Conservation (phyloP, 192 early-diverging fungal genomes). For the Gamsiella multidivaricata region DNA sequence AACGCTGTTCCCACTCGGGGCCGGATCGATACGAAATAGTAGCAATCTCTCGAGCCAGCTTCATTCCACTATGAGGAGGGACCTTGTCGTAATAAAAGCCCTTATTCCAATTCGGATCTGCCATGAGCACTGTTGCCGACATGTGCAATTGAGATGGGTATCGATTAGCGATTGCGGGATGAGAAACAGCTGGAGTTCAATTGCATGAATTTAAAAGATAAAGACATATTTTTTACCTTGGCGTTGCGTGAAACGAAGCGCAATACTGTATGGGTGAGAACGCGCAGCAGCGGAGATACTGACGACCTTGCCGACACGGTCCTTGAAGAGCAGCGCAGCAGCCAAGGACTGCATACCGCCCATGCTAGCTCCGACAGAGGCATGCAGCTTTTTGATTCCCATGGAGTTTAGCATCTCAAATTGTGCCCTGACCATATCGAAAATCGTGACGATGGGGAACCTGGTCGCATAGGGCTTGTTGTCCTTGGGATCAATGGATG, state of each 20-base stretch:
- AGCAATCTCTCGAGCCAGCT: slow-evolving; percentile 93
- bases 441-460: slow-evolving; percentile 93
- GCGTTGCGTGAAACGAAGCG: slow-evolving; percentile 90
- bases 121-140: slow-evolving; percentile 91
- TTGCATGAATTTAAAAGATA: not conserved
- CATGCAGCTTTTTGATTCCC: slow-evolving; percentile 84
- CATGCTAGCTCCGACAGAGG: slow-evolving; percentile 94
- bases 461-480: slow-evolving; percentile 84
- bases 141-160: no score
- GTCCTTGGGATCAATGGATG: slow-evolving; percentile 81
- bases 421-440: slow-evolving; percentile 98
- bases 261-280: slow-evolving; percentile 97
- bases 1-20: slow-evolving; percentile 97
- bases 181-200: not conserved
- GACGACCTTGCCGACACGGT: slow-evolving; percentile 83
- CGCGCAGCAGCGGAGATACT: slow-evolving; percentile 92
- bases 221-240: slow-evolving; percentile 67
- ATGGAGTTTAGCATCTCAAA: slow-evolving; percentile 84
- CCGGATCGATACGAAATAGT: slow-evolving; percentile 95
- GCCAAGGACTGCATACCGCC: slow-evolving; percentile 96
- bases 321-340: slow-evolving; percentile 82
- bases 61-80: slow-evolving; percentile 94
- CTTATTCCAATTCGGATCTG: slow-evolving; percentile 95
- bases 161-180: no score
- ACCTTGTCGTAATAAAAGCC: slow-evolving; percentile 92